Evolutionary conservation across 2,329 filamentous ascomycete genomes (phyloP).

Genomic region (Xylaria sp.): DNA sequence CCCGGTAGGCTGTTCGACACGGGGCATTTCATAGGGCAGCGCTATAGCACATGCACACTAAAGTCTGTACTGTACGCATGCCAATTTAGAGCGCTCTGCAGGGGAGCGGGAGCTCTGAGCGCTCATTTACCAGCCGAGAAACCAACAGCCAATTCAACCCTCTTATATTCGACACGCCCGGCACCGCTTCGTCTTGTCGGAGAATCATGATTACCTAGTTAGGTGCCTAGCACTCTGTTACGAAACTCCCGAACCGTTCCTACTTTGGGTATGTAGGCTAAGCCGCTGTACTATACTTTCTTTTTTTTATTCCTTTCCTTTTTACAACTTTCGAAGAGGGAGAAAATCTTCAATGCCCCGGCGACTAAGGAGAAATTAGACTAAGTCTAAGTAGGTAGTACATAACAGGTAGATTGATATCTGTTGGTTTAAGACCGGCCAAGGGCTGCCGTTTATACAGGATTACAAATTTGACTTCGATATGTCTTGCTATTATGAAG

Average conservation of each 20-base stretch:
- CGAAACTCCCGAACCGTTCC: neutral
- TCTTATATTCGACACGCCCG: neutral
- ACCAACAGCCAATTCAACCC: constrained; percentile 21
- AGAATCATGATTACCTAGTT: neutral
- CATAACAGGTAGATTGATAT: neutral
- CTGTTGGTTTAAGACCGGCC: neutral
- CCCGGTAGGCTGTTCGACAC: constrained; percentile 2
- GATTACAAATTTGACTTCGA: neutral
- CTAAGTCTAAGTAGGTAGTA: neutral
- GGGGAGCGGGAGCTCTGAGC: neutral
- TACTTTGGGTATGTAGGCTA: neutral
- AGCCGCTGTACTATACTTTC: neutral
- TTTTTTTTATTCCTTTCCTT: neutral
- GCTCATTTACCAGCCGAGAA: constrained; percentile 25
- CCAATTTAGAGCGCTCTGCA: constrained; percentile 23
- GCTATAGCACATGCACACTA: constrained; percentile 20
- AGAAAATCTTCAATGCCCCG: neutral
- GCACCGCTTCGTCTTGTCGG: neutral
- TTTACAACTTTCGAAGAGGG: neutral
- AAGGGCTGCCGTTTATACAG: neutral
- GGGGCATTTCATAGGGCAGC: constrained; percentile 19
- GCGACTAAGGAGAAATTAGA: neutral
- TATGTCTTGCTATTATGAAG: neutral
- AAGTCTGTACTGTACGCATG: constrained; percentile 1
- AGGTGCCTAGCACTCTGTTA: neutral